Evolutionary conservation across 768 basidiomycete species (phyloP).

Genomic region (Lactifluus subvellereus): DNA sequence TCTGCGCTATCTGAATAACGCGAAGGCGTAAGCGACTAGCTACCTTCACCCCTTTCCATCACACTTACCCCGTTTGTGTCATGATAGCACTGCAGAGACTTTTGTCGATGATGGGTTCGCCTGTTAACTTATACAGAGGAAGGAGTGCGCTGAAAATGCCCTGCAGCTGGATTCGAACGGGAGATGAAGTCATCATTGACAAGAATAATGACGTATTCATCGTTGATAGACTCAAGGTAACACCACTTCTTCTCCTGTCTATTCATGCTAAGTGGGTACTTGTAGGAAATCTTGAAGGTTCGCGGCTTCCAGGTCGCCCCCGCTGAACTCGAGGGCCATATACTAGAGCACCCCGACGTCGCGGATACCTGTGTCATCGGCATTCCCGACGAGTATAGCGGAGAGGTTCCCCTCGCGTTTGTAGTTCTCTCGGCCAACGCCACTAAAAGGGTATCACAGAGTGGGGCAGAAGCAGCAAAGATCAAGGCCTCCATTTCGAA

Average conservation of each 20-base stretch:
- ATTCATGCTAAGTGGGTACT: slow-evolving; percentile 22
- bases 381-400: slow-evolving; percentile 61
- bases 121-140: not conserved
- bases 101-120: slow-evolving; percentile 63
- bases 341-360: slow-evolving; percentile 56
- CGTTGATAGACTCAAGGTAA: slow-evolving; percentile 55
- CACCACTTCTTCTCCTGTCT: not conserved
- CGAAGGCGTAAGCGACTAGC: slow-evolving; percentile 45
- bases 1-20: slow-evolving; percentile 46
- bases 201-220: slow-evolving; percentile 52
- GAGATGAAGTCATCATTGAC: slow-evolving; percentile 55
- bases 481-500: slow-evolving; percentile 20
- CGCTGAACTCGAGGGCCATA: slow-evolving; percentile 62
- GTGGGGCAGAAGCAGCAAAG: not conserved
- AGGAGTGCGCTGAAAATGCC: not conserved
- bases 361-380: slow-evolving; percentile 60
- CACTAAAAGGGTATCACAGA: slow-evolving; percentile 5
- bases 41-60: not conserved
- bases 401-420: slow-evolving; percentile 67
- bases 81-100: slow-evolving; percentile 55
- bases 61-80: not conserved
- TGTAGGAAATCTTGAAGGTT: slow-evolving; percentile 62
- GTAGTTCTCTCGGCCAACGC: slow-evolving; percentile 42
- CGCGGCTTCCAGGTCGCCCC: slow-evolving; percentile 71
- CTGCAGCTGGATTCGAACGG: slow-evolving; percentile 60